Conservation (phyloP, 768 basidiomycete genomes). For the Termitomyces sp. region DNA sequence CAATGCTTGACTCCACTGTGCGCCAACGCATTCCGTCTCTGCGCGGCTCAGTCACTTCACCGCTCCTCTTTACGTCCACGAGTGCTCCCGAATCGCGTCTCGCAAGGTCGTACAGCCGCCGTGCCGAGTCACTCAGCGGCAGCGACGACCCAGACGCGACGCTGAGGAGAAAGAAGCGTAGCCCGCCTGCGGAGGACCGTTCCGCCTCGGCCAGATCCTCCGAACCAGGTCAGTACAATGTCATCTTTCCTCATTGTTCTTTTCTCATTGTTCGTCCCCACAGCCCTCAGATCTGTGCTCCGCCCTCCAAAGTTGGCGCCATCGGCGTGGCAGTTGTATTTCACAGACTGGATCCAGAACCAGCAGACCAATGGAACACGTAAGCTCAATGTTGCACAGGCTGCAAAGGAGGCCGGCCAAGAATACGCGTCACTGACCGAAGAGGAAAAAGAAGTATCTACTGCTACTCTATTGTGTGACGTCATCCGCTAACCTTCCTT, state of each 20-base stretch:
- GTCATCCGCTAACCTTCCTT: conserved; percentile 27
- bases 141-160: conserved; percentile 71
- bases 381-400: conserved; percentile 93
- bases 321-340: conserved; percentile 95
- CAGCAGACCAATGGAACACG: conserved; percentile 76
- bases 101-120: conserved; percentile 61
- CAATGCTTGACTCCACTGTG: conserved; percentile 40
- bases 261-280: conserved; percentile 16
- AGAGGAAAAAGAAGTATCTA: conserved; percentile 78
- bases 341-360: conserved; percentile 91
- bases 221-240: conserved; percentile 39
- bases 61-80: conserved; percentile 64
- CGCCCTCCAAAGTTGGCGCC: conserved; percentile 90
- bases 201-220: conserved; percentile 27
- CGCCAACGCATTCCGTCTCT: conserved; percentile 41
- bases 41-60: conserved; percentile 47
- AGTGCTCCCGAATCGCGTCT: conserved; percentile 63
- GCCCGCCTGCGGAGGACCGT: conserved; percentile 36
- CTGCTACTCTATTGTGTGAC: conserved; percentile 28
- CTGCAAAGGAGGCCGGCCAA: conserved; percentile 91
- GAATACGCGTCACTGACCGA: conserved; percentile 78
- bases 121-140: conserved; percentile 63
- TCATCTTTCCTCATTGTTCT: conserved; percentile 1
- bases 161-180: conserved; percentile 59
- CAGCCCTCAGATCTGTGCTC: conserved; percentile 74